A percentile compares a stretch with the other conserved stretches of the same genome.
phyloP scores from a whole-genome alignment of 352 stramenopile species.

The Globisporangium spinosum region DNA sequence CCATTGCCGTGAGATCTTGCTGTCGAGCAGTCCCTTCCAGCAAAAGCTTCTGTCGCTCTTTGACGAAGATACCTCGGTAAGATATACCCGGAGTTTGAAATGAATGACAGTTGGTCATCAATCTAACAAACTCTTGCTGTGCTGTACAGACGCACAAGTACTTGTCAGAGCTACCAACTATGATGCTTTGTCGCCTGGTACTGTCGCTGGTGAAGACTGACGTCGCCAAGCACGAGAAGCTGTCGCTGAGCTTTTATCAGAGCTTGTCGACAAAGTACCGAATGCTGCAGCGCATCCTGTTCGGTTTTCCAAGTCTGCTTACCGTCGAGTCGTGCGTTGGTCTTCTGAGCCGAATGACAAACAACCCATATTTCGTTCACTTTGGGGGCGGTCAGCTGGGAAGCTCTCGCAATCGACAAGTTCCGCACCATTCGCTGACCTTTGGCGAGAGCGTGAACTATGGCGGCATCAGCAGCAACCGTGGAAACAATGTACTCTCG shows the following conservation, averaged over 20 bases:
- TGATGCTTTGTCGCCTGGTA: slow-evolving; percentile 78
- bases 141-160: slow-evolving; percentile 43
- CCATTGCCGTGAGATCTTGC: slow-evolving; percentile 50
- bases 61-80: slow-evolving; percentile 63
- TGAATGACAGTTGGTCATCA: slow-evolving; percentile 5
- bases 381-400: slow-evolving; percentile 39
- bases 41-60: slow-evolving; percentile 64
- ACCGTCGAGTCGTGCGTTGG: slow-evolving; percentile 74
- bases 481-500: slow-evolving; percentile 19
- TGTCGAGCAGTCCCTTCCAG: slow-evolving; percentile 62
- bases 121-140: slow-evolving; percentile 1
- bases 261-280: slow-evolving; percentile 65
- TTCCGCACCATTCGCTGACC: slow-evolving; percentile 46
- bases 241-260: slow-evolving; percentile 66
- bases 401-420: slow-evolving; percentile 41
- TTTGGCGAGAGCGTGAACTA: slow-evolving; percentile 64
- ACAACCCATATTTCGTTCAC: slow-evolving; percentile 53
- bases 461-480: slow-evolving; percentile 28
- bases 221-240: slow-evolving; percentile 54
- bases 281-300: slow-evolving; percentile 78
- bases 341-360: slow-evolving; percentile 75
- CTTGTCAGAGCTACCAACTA: slow-evolving; percentile 67
- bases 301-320: slow-evolving; percentile 61
- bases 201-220: slow-evolving; percentile 61
- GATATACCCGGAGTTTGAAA: not conserved